Base-by-base conservation (phyloP, 1,284 basidiomycete genomes). In the Ganoderma sp. region DNA sequence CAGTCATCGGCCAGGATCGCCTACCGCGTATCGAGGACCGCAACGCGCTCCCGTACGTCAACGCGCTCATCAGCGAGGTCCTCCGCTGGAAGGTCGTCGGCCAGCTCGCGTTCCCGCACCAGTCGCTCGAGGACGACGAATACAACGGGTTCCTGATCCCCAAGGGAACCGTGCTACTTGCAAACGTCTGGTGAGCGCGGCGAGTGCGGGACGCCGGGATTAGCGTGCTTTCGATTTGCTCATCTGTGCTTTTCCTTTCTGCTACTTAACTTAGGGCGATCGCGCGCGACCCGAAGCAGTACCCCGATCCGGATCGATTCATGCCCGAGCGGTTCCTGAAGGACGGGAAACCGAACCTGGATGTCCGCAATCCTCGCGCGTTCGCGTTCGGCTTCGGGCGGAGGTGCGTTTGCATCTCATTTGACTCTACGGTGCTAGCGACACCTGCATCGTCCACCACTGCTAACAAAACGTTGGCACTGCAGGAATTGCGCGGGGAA, bases 301-400 rank as follows among this genome's bases (percentile, higher is more conserved):
- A 67, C 45, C 67, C 68, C 28, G 69, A 74, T 14, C 73, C 72
- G 14, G 64, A 64, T 17, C 42, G 25, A 15, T 74, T 75, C 54
- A 54, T 42, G 8, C 74, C 74, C 1, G 72, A 73, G 37, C 71
- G 74, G 25, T 73, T 67, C 57, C 45, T 73, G 17, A 70, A 67
- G 37, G 69, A 71, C 7, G 70, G 68, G 1, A 54, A 63, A 54
- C 62, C 69, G 3, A 61, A 68, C 12, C 64, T 63, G 3, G 61
- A 61, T 8, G 62, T 70, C 7, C 62, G 54, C 15, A 59, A 68
- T 34, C 69, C 67, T 8, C 41, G 56, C 3, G 66, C 63, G n/a
- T 59, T 63, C 42, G 67, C 63, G 1, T 75, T 83, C 63, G 73
- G 73, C 2, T 73, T 66, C 61, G 67, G 67, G 8, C 50, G 73